Evolutionary conservation across 1,139 yeast species (phyloP).

Genomic region (Debaryomyces fabryi): DNA sequence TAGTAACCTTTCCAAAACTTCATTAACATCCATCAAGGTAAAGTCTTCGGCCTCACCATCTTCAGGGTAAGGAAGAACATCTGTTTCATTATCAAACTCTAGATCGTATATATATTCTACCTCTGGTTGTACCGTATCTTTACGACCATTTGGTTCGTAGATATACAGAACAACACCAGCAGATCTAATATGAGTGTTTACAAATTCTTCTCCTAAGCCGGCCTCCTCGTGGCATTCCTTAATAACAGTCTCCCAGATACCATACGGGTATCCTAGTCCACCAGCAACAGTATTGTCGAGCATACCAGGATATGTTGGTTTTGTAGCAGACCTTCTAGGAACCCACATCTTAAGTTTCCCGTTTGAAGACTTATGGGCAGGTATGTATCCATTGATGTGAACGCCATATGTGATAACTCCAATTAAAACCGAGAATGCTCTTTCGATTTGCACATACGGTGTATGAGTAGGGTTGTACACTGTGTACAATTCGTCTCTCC

Average conservation of each 20-base stretch:
- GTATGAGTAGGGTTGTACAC: constrained; percentile 57
- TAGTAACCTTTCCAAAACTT: constrained; percentile 51
- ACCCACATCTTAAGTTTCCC: constrained; percentile 73
- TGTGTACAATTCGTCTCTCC: constrained; percentile 86
- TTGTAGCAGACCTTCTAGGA: constrained; percentile 74
- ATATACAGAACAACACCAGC: constrained; percentile 76
- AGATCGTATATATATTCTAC: constrained; percentile 81
- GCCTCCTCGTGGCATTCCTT: constrained; percentile 95
- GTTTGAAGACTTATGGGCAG: constrained; percentile 34
- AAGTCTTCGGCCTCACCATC: constrained; percentile 89
- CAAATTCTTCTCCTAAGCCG: constrained; percentile 60
- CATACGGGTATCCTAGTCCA: constrained; percentile 83
- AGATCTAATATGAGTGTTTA: constrained; percentile 44
- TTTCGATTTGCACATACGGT: constrained; percentile 72
- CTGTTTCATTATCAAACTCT: constrained; percentile 49
- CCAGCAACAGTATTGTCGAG: constrained; percentile 95
- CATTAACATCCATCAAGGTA: constrained; percentile 58
- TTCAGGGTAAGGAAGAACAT: constrained; percentile 64
- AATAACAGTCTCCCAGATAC: constrained; percentile 71
- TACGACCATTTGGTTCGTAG: constrained; percentile 43
- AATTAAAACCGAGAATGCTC: constrained; percentile 77
- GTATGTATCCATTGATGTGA: constrained; percentile 79
- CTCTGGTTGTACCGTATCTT: constrained; percentile 80
- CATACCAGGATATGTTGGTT: constrained; percentile 88
- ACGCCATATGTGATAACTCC: constrained; percentile 92